Percentiles rank a stretch among this genome's conserved stretches.
phyloP scores from a whole-genome alignment of 1,284 basidiomycete genomes.

The Tausonia pullulans region DNA sequence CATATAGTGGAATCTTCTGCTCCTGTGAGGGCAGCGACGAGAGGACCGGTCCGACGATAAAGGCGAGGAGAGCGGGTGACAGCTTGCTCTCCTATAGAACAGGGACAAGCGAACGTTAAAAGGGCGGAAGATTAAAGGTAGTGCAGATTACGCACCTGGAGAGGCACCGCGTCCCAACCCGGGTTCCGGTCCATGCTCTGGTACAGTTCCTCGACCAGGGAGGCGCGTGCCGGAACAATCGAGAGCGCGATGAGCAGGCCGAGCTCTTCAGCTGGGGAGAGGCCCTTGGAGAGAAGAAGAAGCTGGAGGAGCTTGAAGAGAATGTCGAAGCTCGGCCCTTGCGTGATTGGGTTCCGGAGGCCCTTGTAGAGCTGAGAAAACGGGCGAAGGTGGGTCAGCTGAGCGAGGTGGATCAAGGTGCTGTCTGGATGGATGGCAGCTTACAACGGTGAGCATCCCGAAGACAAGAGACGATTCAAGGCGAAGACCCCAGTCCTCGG shows the following conservation, averaged over 20 bases:
- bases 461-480: constrained; percentile 5
- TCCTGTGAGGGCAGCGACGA: background rate
- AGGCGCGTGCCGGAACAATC: background rate
- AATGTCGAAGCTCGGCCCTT: background rate
- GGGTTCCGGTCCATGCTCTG: background rate
- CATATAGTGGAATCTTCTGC: background rate
- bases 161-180: background rate
- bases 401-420: background rate
- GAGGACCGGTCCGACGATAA: background rate
- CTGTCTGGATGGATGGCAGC: background rate
- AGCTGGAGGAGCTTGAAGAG: background rate
- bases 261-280: background rate
- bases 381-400: too few species aligned
- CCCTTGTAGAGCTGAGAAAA: constrained; percentile 5
- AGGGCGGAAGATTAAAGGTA: background rate
- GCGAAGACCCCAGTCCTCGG: constrained; percentile 5
- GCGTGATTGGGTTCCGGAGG: background rate
- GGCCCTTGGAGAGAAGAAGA: background rate
- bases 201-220: background rate
- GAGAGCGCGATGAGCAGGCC: background rate
- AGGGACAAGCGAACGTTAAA: background rate
- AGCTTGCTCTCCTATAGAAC: background rate
- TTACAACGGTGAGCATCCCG: background rate
- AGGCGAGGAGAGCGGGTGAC: background rate
- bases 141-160: background rate